Evolutionary conservation across 2,329 filamentous ascomycete genomes (phyloP).

Genomic region (Trichoderma semiorbis): DNA sequence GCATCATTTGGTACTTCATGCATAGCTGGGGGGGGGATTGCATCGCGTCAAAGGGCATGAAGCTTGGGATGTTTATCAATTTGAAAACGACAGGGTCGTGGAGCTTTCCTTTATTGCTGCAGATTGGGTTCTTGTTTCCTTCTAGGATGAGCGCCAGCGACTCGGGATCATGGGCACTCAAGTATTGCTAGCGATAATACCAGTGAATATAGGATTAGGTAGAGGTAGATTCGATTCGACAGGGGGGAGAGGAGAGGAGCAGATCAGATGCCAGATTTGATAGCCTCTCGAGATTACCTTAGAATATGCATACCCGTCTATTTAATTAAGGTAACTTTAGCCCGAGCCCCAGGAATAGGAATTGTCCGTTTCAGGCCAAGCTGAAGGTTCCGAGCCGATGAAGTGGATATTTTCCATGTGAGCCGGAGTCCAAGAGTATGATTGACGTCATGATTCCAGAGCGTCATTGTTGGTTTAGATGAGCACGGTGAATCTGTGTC

Average conservation of each 20-base stretch:
- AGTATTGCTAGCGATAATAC: slow-evolving; percentile 22
- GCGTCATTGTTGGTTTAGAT: background rate
- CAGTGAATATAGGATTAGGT: slow-evolving; percentile 18
- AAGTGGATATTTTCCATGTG: background rate
- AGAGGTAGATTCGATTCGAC: slow-evolving; percentile 18
- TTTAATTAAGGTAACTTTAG: background rate
- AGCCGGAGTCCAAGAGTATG: background rate
- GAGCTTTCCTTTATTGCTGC: slow-evolving; percentile 21
- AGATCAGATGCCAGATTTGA: background rate
- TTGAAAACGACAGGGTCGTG: slow-evolving; percentile 25
- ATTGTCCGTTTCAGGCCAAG: background rate
- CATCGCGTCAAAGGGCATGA: slow-evolving; percentile 28
- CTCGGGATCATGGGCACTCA: background rate
- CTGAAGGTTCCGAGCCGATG: background rate
- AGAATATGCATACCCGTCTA: background rate
- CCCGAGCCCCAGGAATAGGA: background rate
- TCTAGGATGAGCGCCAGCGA: slow-evolving; percentile 18
- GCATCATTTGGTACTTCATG: slow-evolving; percentile 27
- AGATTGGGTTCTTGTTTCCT: background rate
- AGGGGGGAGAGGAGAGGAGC: background rate
- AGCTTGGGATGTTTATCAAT: slow-evolving; percentile 15
- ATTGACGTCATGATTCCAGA: slow-evolving; percentile 6
- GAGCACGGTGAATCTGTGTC: background rate
- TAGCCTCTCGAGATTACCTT: background rate
- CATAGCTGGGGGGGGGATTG: slow-evolving; percentile 25